These are phyloP conservation scores for Lunularia cruciata DNA, from an alignment of 225 moss, liverwort and hornwort genomes.

Conservation along the genomic window DNA sequence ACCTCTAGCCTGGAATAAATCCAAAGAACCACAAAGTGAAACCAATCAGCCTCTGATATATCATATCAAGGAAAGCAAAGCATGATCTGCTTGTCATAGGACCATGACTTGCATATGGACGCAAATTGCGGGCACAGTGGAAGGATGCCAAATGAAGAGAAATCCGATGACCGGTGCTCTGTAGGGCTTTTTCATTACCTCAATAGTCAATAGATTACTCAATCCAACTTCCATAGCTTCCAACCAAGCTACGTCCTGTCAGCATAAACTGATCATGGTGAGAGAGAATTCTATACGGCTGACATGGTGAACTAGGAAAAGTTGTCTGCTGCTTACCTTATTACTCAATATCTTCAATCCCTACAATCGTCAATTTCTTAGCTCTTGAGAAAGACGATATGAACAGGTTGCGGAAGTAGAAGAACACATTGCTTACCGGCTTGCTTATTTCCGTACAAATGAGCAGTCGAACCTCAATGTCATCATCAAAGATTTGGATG, in stretches of 20 bases:
- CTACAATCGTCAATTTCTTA: too few species aligned
- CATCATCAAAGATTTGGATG: slow-evolving; percentile 91
- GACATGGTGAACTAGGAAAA: not conserved
- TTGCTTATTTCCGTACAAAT: slow-evolving; percentile 84
- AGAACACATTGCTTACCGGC: slow-evolving; percentile 50
- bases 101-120: not conserved
- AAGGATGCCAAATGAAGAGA: too few species aligned
- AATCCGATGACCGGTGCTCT: not conserved
- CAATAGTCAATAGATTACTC: slow-evolving; percentile 82
- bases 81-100: not conserved
- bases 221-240: slow-evolving; percentile 89
- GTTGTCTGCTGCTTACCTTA: too few species aligned
- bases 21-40: slow-evolving; percentile 7
- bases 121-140: not conserved
- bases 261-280: not conserved
- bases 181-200: slow-evolving; percentile 44
- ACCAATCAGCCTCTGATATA: not conserved
- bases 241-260: slow-evolving; percentile 84
- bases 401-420: not conserved
- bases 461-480: slow-evolving; percentile 72
- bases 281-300: not conserved
- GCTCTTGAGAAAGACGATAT: not conserved
- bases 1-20: slow-evolving; percentile 67
- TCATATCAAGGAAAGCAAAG: not conserved
- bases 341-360: not conserved